Base-by-base conservation (phyloP, 306 rosid species). In the Quercus wislizeni region DNA sequence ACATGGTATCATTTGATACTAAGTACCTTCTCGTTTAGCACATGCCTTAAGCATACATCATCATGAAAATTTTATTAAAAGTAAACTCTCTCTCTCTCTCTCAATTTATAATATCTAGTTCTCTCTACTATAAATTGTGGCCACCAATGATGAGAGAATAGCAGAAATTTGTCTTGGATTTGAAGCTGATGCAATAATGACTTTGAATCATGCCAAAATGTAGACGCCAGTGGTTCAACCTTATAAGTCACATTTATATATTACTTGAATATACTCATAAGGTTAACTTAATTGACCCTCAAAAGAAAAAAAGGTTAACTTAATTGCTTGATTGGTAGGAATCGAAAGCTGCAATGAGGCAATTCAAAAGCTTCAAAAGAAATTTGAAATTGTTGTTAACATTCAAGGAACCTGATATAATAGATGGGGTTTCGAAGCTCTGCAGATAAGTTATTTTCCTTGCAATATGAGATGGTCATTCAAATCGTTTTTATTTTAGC, bases 361-460 rank as follows among this genome's bases (percentile, higher is more conserved):
- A 64, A 85, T 95, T 57, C 88, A 88, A 72, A 91, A 90, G 87
- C 95, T 95, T 33, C 87, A 78, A 67, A 89, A 78, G 84, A 91
- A 90, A 51, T 95, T 91, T 76, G 97, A 95, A 82, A 76, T 95
- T 74, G 98, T 95, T 71, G 98, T 95, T 77, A 95, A 92, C 83
- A 95, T 95, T 83, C 97, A 95, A 59, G 99, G 97, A 95, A 76
- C 99, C 98, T 58, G 98, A 91, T 83, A 91, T 91, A 77, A 95
- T 95, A 10, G 94, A 95, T 59, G 97, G 98, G 21, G 80, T 95
- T 43, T 92, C 65, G 88, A 95, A 87, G 96, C 98, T 51, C 83
- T 95, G 82, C 99, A 95, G 94, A 96, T 91, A 79, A 30, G 2
- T 23, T 73, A 35, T 74, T 55, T 31, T 17, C 35, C 51, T 55